Evolutionary conservation across 2,329 filamentous ascomycete species (phyloP).

Genomic region (Verticillium zaregamsianum): DNA sequence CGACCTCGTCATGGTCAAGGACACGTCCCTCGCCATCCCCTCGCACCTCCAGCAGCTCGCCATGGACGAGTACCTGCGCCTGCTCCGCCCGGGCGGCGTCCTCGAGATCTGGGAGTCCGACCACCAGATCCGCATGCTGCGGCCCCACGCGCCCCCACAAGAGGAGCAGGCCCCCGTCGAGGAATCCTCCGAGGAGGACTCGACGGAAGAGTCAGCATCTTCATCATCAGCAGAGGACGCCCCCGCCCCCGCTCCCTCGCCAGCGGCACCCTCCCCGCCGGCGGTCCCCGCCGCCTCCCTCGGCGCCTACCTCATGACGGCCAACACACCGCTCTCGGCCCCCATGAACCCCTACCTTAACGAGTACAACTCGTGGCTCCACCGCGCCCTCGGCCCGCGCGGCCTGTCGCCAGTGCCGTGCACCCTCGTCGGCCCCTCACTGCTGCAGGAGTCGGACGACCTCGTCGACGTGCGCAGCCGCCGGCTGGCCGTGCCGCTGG

Average conservation of each 20-base stretch:
- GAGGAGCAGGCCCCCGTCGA: neutral
- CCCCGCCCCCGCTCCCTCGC: constrained; percentile 46
- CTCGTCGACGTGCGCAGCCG: constrained; percentile 67
- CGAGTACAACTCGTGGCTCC: constrained; percentile 81
- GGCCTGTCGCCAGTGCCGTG: constrained; percentile 74
- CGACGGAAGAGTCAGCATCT: neutral
- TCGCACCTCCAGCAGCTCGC: constrained; percentile 51
- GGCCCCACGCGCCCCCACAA: constrained; percentile 67
- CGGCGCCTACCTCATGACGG: constrained; percentile 77
- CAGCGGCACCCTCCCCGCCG: constrained; percentile 30
- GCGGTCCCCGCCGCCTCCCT: constrained; percentile 54
- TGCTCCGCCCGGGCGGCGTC: constrained; percentile 72
- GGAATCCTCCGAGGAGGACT: neutral
- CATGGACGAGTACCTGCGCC: constrained; percentile 70
- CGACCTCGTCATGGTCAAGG: constrained; percentile 85
- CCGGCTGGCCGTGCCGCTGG: constrained; percentile 80
- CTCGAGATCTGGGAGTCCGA: constrained; percentile 91
- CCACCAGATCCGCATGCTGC: constrained; percentile 75
- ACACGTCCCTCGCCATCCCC: constrained; percentile 65
- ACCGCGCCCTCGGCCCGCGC: constrained; percentile 67
- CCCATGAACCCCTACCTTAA: constrained; percentile 78
- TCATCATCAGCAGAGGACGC: constrained; percentile 31
- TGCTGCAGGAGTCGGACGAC: constrained; percentile 74
- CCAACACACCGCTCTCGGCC: constrained; percentile 76
- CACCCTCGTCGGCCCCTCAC: constrained; percentile 67